Conservation (phyloP, 192 early-diverging fungal species). For the Haplosporangium gracile region DNA sequence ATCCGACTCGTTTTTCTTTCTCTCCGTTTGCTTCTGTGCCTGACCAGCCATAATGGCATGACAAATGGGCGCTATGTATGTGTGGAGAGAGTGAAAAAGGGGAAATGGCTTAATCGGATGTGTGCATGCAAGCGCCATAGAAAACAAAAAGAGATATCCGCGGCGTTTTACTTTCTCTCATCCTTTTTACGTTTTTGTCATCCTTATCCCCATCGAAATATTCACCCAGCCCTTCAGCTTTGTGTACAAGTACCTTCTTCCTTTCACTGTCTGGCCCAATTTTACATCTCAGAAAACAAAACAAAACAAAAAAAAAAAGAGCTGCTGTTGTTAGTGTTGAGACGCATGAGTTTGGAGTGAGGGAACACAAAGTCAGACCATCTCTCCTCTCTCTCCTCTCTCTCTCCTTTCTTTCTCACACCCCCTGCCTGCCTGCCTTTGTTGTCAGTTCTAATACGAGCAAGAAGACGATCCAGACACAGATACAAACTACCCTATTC, state of each 20-base stretch:
- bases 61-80: not conserved
- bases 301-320: conserved; percentile 7
- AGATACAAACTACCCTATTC: not conserved
- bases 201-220: not conserved
- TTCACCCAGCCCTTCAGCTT: not conserved
- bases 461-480: not conserved
- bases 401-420: not conserved
- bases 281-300: not conserved
- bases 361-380: conserved; percentile 7
- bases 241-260: not conserved
- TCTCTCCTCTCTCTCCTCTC: not conserved
- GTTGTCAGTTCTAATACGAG: not conserved
- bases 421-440: not conserved
- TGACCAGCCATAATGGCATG: not conserved
- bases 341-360: not conserved
- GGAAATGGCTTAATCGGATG: not conserved
- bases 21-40: not conserved
- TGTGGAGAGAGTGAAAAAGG: not conserved
- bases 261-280: not conserved
- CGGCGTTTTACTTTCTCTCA: not conserved
- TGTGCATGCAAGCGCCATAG: not conserved
- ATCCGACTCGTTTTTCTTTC: not conserved
- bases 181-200: not conserved
- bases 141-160: not conserved
- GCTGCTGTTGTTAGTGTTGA: not conserved